phyloP scores from a whole-genome alignment of 1,284 basidiomycete species.

The Fomitopsis palustris region DNA sequence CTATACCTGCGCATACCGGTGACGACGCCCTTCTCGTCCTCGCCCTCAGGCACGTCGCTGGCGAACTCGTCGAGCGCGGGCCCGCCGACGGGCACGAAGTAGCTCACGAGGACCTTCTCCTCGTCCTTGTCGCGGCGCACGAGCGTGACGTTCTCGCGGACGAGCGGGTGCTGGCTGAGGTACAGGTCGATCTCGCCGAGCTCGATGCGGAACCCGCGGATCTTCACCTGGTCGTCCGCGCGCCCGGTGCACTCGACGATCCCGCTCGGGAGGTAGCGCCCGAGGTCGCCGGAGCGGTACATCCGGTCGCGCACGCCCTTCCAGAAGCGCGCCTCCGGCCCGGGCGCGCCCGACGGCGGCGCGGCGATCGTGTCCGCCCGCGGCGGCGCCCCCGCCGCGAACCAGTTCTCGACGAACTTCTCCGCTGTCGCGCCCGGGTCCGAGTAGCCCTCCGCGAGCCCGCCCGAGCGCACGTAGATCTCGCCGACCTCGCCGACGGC shows the following conservation, averaged over 20 bases:
- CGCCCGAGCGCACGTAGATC: constrained; percentile 97
- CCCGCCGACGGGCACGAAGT: constrained; percentile 91
- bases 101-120: constrained; percentile 98
- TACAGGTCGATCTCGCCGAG: constrained; percentile 98
- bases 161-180: constrained; percentile 89
- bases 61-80: constrained; percentile 71
- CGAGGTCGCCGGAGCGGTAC: constrained; percentile 97
- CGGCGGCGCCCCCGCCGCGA: constrained; percentile 49
- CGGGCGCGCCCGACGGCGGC: constrained; percentile 51
- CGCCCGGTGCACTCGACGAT: constrained; percentile 96
- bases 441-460: constrained; percentile 94
- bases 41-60: constrained; percentile 66
- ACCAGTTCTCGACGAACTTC: constrained; percentile 96
- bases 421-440: constrained; percentile 82
- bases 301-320: constrained; percentile 97
- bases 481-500: constrained; percentile 97
- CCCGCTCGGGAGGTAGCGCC: constrained; percentile 91
- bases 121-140: constrained; percentile 98
- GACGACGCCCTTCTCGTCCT: constrained; percentile 57
- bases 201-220: constrained; percentile 98
- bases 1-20: constrained; percentile 82
- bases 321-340: constrained; percentile 81
- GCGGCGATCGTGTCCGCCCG: constrained; percentile 72
- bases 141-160: constrained; percentile 96
- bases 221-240: constrained; percentile 99